phyloP scores from a whole-genome alignment of 805 yeast species.

The Wickerhamomyces queroliae region DNA sequence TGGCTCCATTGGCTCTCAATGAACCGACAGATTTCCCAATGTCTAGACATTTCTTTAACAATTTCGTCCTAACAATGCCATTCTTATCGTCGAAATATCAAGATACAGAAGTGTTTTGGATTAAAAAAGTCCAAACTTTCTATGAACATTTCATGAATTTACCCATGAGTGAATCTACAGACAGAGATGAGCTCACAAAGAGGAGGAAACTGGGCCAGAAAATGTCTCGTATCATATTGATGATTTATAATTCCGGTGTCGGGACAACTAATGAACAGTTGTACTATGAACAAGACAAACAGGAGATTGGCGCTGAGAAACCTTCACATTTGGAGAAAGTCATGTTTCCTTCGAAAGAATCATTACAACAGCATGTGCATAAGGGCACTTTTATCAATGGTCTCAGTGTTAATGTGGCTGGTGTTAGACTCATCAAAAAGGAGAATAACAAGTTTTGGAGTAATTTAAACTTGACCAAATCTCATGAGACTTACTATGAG shows the following conservation, averaged over 20 bases:
- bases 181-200: constrained; percentile 71
- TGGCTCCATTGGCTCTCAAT: no score
- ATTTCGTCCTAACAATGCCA: constrained; percentile 69
- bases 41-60: constrained; percentile 55
- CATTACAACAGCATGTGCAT: constrained; percentile 24
- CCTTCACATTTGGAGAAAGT: constrained; percentile 27
- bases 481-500: constrained; percentile 17
- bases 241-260: constrained; percentile 72
- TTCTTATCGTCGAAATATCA: constrained; percentile 43
- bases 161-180: constrained; percentile 66
- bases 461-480: constrained; percentile 15
- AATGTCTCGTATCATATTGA: constrained; percentile 53
- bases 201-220: constrained; percentile 57
- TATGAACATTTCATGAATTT: constrained; percentile 72
- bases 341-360: constrained; percentile 36
- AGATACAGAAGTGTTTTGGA: constrained; percentile 68
- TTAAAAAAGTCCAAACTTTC: constrained; percentile 70
- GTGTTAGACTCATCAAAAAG: constrained; percentile 42
- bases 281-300: constrained; percentile 35
- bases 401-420: constrained; percentile 57
- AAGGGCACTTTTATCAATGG: constrained; percentile 42
- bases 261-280: constrained; percentile 51
- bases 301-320: constrained; percentile 19
- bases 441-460: constrained; percentile 23
- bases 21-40: constrained; percentile 48